These are phyloP conservation scores for Salvia rosmarinus DNA, from an alignment of 257 asterid genomes.

Conservation along the genomic window DNA sequence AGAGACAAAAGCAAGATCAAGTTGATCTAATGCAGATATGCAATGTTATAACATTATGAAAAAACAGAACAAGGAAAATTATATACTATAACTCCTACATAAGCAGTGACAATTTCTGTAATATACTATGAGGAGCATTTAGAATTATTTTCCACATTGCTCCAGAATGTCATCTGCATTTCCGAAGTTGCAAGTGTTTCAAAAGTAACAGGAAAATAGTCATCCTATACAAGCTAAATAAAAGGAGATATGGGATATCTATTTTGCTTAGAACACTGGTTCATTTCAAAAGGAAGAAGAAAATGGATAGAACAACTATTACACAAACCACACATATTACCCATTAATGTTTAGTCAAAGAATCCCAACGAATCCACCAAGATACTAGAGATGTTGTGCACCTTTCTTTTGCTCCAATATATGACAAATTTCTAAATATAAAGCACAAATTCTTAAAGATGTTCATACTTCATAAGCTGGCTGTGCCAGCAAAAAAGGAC, in stretches of 20 bases:
- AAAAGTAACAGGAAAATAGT: slow-evolving; percentile 12
- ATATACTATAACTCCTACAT: not conserved
- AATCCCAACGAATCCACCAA: not conserved
- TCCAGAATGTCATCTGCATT: not conserved
- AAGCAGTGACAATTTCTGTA: slow-evolving; percentile 8
- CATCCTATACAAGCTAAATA: slow-evolving; percentile 9
- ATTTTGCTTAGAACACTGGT: not conserved
- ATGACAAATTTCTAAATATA: not conserved
- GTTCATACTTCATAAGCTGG: not conserved
- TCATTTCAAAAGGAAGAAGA: slow-evolving; percentile 11
- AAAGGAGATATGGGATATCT: slow-evolving; percentile 9
- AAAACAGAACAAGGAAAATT: not conserved
- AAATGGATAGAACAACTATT: not conserved
- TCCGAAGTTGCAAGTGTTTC: not conserved
- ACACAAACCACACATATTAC: not conserved
- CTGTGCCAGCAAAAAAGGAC: not conserved
- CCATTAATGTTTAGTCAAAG: slow-evolving; percentile 14
- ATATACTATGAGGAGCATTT: not conserved
- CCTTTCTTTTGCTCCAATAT: slow-evolving; percentile 1
- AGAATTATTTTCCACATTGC: not conserved
- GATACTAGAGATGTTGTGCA: slow-evolving; percentile 3
- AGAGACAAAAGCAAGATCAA: slow-evolving; percentile 32
- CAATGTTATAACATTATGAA: slow-evolving; percentile 1
- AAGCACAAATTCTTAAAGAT: not conserved
- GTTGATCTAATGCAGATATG: not conserved